A percentile compares a stretch with the other conserved stretches of the same genome.
These are phyloP conservation scores for Neurospora terricola DNA, from an alignment of 495 filamentous ascomycete genomes.

Conservation along the genomic window DNA sequence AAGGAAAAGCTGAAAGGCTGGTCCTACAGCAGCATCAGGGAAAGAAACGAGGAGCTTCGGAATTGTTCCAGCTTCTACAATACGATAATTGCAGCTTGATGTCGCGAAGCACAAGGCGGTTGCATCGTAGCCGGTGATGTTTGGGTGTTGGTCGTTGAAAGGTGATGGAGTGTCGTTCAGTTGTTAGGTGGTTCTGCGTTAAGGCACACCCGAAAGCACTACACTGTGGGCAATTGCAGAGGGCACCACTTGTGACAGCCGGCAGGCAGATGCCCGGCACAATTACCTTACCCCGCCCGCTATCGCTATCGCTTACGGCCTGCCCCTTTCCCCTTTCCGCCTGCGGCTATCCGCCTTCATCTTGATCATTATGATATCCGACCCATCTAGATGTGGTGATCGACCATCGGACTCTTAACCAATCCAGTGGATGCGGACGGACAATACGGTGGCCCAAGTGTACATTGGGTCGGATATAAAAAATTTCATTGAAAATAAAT, in stretches of 20 bases:
- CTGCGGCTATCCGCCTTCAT: background rate
- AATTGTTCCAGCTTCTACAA: background rate
- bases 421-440: too few relatives aligned
- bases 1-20: background rate
- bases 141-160: background rate
- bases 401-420: background rate
- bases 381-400: background rate
- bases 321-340: background rate
- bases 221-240: background rate
- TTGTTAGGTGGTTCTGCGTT: background rate
- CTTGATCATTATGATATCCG: background rate
- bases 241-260: background rate
- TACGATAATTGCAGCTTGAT: background rate
- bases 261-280: background rate
- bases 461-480: too few relatives aligned
- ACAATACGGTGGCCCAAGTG: too few relatives aligned
- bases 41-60: background rate
- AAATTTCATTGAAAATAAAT: too few relatives aligned
- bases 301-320: background rate
- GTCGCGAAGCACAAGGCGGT: background rate
- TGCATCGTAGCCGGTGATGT: background rate
- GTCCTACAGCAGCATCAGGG: background rate
- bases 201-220: background rate
- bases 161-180: background rate
- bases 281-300: background rate